phyloP scores from a whole-genome alignment of 139 green algal species.

The Chlorella ohadii region DNA sequence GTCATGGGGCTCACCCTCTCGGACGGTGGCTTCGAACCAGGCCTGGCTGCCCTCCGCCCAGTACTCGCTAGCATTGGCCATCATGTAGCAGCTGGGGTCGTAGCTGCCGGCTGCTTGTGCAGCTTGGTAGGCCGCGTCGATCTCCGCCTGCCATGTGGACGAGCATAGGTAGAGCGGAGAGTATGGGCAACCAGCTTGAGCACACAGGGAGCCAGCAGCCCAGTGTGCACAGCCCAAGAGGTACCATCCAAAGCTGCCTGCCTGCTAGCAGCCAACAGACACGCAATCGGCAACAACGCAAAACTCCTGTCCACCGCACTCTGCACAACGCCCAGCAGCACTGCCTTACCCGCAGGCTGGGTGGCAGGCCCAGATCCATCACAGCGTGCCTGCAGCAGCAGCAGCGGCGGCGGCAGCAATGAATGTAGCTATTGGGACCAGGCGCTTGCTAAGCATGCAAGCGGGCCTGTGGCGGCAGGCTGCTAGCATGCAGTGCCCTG shows the following conservation, averaged over 20 bases:
- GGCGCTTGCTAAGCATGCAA: no score
- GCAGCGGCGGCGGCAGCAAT: conserved; percentile 21
- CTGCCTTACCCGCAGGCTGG: neutral
- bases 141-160: neutral
- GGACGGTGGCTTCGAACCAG: conserved; percentile 79
- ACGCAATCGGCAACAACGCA: no score
- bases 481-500: no score
- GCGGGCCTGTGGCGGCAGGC: no score
- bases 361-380: conserved; percentile 45
- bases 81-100: conserved; percentile 35
- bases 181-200: neutral
- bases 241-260: no score
- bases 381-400: conserved; percentile 55
- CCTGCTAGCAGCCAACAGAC: no score
- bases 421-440: no score
- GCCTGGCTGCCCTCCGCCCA: conserved; percentile 79
- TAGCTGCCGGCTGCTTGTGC: conserved; percentile 11
- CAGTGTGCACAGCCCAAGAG: no score
- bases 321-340: neutral
- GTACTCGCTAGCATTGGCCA: conserved; percentile 81
- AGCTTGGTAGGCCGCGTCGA: neutral
- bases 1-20: conserved; percentile 30
- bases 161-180: neutral
- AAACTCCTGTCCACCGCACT: no score
- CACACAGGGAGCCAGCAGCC: neutral